A percentile compares a stretch with the other conserved stretches of the same genome.
Evolutionary conservation across 2,329 filamentous ascomycete genomes (phyloP).

Genomic region (Capronia americana): DNA sequence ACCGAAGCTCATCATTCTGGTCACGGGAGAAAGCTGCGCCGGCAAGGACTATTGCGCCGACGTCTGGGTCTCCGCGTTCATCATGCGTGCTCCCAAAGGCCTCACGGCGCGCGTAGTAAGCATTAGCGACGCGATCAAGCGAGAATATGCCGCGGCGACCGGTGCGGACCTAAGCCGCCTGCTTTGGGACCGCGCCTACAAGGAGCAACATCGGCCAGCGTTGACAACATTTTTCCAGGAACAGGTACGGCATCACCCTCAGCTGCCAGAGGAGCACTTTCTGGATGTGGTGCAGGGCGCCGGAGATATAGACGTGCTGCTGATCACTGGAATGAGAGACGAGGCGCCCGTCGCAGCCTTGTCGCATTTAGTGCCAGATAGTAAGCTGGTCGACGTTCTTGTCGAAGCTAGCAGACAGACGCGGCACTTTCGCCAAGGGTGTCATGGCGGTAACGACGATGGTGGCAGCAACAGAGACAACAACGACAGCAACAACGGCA

Average conservation of each 20-base stretch:
- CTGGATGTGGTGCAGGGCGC: slow-evolving; percentile 52
- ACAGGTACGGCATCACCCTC: slow-evolving; percentile 53
- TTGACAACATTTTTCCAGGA: slow-evolving; percentile 60
- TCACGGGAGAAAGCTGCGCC: slow-evolving; percentile 58
- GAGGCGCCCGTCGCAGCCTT: slow-evolving; percentile 61
- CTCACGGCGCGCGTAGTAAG: slow-evolving; percentile 55
- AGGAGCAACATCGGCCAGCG: slow-evolving; percentile 63
- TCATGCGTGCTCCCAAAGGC: slow-evolving; percentile 34
- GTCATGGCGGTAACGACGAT: slow-evolving; percentile 9
- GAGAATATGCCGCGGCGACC: slow-evolving; percentile 59
- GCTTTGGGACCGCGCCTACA: slow-evolving; percentile 63
- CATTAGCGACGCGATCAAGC: slow-evolving; percentile 66
- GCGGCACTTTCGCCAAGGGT: slow-evolving; percentile 47
- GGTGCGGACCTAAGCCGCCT: slow-evolving; percentile 58
- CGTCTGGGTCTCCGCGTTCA: slow-evolving; percentile 58
- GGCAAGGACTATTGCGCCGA: slow-evolving; percentile 68
- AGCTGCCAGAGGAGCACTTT: slow-evolving; percentile 61
- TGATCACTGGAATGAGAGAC: slow-evolving; percentile 70
- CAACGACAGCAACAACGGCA: slow-evolving; percentile 36
- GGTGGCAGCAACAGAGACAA: slow-evolving; percentile 26
- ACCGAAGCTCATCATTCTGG: slow-evolving; percentile 61
- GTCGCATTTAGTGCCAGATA: slow-evolving; percentile 61
- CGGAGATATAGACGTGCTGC: slow-evolving; percentile 58
- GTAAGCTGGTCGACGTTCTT: slow-evolving; percentile 61
- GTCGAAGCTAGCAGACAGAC: slow-evolving; percentile 52